Base-by-base conservation (phyloP, 768 basidiomycete species). In the Pulveroboletus frians region DNA sequence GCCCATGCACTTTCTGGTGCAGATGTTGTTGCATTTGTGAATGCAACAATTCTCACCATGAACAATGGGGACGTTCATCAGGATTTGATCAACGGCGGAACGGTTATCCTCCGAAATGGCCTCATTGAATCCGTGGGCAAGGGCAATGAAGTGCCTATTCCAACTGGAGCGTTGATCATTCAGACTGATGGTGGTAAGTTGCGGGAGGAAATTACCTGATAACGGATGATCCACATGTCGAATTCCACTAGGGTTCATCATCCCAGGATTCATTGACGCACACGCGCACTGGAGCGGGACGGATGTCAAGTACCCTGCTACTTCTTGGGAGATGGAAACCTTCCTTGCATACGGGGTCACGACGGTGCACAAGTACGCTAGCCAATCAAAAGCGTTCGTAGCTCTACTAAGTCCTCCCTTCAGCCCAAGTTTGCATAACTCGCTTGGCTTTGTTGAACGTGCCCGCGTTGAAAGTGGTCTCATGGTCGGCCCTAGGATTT, bases 341-440 rank as follows among this genome's bases (percentile, higher is more conserved):
- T 86, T 87, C 77, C 73, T 88, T 27, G 82, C 85, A 0, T 87
- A 85, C 56, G 86, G 86, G 18, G 77, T 88, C 4, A 88, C 86
- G 1, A 87, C 85, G 2, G 56, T 87, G 49, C 86, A 87, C 71
- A 88, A 88, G 85, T 87, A 52, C 49, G 74, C 66, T 44, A 31
- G 14, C 34, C 23, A 2, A 4, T 9, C 17, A 3, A 29, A 20
- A 23, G 6, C 9, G 3, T 9, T 18, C 17, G 30, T 15, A 21
- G 8, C 9, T 17, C 4, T 9, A 15, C 47, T 46, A 36, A 52
- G 15, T 29, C 1, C 17, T 40, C 2, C 17, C 52, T 37, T 20
- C 43, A 87, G 85, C 55, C 85, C 85, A 2, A 87, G 84, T 54
- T 71, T 79, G 43, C 73, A 77, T 52, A 85, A 73, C 51, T 81